Conservation (phyloP, 1,139 yeast genomes). For the Blastobotrys illinoisensis region DNA sequence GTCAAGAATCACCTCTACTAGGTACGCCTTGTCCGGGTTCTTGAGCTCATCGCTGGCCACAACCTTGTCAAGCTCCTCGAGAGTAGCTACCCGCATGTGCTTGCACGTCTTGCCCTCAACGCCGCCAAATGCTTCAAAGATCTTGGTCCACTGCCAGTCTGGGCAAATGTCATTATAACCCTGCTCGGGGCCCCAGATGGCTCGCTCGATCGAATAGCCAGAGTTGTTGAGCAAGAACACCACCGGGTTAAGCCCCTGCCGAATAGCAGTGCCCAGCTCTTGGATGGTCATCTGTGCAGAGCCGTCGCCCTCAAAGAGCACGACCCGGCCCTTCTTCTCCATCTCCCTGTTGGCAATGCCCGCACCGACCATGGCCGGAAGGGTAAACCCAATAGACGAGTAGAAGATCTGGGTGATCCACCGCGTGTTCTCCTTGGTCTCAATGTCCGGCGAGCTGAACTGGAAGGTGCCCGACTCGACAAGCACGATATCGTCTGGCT, state of each 20-base stretch:
- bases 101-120: conserved; percentile 35
- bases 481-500: conserved; percentile 59
- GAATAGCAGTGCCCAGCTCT: conserved; percentile 64
- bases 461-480: conserved; percentile 77
- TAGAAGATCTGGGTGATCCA: conserved; percentile 64
- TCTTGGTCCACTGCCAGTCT: conserved; percentile 68
- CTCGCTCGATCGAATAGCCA: conserved; percentile 85
- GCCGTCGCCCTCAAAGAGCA: conserved; percentile 82
- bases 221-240: conserved; percentile 70
- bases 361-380: conserved; percentile 80
- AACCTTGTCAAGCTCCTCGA: conserved; percentile 35
- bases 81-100: conserved; percentile 32
- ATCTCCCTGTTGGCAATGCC: conserved; percentile 60
- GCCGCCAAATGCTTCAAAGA: conserved; percentile 68
- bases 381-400: conserved; percentile 80
- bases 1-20: conserved; percentile 56
- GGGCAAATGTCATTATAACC: conserved; percentile 76
- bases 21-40: conserved; percentile 36
- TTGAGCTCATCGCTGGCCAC: conserved; percentile 33
- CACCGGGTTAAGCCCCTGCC: conserved; percentile 55
- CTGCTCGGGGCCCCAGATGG: conserved; percentile 70
- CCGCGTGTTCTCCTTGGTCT: conserved; percentile 48
- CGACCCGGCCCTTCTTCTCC: conserved; percentile 44
- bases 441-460: conserved; percentile 61
- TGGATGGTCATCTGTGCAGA: conserved; percentile 82